A percentile compares a stretch with the other conserved stretches of the same genome.
Evolutionary conservation across 148 eudicot genomes (phyloP).

Genomic region (Salicornia ramosissima): DNA sequence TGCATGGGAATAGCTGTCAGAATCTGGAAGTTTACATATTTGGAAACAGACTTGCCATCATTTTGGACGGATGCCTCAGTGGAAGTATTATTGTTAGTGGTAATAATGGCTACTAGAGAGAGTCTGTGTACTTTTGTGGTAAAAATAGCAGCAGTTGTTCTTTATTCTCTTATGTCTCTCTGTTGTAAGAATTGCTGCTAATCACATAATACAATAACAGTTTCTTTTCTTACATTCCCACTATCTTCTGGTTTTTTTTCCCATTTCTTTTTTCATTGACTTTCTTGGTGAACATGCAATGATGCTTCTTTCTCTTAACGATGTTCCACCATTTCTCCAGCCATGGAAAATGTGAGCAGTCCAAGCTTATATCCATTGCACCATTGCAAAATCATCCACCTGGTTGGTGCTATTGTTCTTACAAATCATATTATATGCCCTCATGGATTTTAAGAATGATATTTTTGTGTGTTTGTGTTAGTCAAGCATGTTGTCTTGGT

Average conservation of each 20-base stretch:
- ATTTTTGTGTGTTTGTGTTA: constrained; percentile 19
- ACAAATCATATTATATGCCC: constrained; percentile 15
- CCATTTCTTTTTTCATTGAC: neutral
- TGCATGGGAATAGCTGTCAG: too few species aligned
- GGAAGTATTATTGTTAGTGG: too few species aligned
- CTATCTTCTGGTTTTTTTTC: neutral
- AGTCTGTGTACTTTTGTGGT: neutral
- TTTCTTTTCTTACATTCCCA: too few species aligned
- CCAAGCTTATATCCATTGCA: constrained; percentile 71
- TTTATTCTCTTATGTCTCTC: too few species aligned
- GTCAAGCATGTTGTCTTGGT: constrained; percentile 26
- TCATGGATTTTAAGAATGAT: constrained; percentile 19
- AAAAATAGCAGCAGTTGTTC: too few species aligned
- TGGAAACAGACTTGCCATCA: too few species aligned
- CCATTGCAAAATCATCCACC: constrained; percentile 80
- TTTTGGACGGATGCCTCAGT: too few species aligned
- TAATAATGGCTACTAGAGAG: too few species aligned
- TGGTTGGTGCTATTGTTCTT: constrained; percentile 55
- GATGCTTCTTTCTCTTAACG: constrained; percentile 5
- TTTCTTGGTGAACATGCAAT: neutral
- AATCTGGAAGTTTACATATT: too few species aligned
- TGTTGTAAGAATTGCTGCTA: too few species aligned
- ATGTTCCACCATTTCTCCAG: constrained; percentile 26
- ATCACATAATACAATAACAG: too few species aligned
- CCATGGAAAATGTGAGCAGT: constrained; percentile 54